Conservation (phyloP, 2,329 filamentous ascomycete genomes). For the Pleurostoma richardsiae region DNA sequence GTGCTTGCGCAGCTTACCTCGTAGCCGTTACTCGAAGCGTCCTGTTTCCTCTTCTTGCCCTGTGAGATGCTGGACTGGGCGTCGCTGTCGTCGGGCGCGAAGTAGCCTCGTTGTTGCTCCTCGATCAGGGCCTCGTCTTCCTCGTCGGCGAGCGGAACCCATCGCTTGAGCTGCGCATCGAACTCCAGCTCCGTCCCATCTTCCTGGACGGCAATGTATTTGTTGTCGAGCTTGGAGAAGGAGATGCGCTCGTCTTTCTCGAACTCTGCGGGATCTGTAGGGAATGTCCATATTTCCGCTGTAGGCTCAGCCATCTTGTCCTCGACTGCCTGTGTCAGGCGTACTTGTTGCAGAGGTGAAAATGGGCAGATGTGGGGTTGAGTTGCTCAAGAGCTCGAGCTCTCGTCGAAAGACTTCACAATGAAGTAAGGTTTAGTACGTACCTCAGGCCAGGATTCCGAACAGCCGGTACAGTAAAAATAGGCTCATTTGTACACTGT, state of each 20-base stretch:
- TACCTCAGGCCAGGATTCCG: too few species aligned
- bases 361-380: too few species aligned
- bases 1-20: constrained; percentile 35
- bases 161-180: constrained; percentile 64
- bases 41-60: constrained; percentile 38
- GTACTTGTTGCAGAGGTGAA: too few species aligned
- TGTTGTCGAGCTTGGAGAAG: constrained; percentile 76
- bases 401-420: too few species aligned
- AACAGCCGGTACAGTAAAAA: too few species aligned
- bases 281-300: constrained; percentile 38
- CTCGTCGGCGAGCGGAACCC: constrained; percentile 54
- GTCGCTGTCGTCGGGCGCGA: constrained; percentile 3
- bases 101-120: constrained; percentile 19
- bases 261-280: constrained; percentile 62
- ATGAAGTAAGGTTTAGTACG: too few species aligned
- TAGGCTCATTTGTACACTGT: too few species aligned
- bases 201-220: constrained; percentile 79
- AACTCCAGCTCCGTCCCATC: constrained; percentile 84
- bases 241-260: constrained; percentile 77
- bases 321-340: background rate
- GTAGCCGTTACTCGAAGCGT: constrained; percentile 17
- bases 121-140: constrained; percentile 22
- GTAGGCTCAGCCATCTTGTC: constrained; percentile 8
- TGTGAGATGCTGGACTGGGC: constrained; percentile 12
- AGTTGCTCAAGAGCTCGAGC: too few species aligned